These are phyloP conservation scores for Macaranga tanarius DNA, from an alignment of 441 rosid species.

Conservation along the genomic window DNA sequence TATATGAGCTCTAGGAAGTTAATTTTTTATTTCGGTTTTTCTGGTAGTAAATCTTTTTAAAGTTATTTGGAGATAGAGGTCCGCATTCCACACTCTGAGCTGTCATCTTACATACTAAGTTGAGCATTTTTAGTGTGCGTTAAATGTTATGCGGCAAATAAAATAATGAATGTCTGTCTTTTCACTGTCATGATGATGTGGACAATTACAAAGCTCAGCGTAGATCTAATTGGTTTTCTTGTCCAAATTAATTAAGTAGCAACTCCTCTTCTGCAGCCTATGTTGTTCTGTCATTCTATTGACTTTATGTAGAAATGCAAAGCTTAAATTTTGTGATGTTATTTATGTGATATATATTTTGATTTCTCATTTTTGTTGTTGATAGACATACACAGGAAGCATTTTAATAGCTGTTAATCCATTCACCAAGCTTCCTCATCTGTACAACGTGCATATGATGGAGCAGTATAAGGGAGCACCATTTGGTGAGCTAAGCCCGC, in stretches of 20 bases:
- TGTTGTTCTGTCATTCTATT: background rate
- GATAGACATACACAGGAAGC: constrained; percentile 95
- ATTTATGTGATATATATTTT: background rate
- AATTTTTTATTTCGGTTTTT: background rate
- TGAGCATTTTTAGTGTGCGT: background rate
- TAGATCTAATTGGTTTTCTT: background rate
- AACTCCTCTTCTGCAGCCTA: background rate
- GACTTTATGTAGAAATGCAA: background rate
- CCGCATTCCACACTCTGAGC: background rate
- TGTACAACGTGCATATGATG: constrained; percentile 95
- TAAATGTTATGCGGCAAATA: background rate
- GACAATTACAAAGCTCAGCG: background rate
- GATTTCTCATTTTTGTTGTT: constrained; percentile 18
- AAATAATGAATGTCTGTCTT: background rate
- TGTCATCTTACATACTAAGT: constrained; percentile 5
- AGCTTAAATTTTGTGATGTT: background rate
- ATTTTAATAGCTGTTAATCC: constrained; percentile 97
- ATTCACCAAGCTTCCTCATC: constrained; percentile 96
- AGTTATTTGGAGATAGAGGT: background rate
- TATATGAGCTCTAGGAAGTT: background rate
- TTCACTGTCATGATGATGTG: background rate
- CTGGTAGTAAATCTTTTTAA: background rate
- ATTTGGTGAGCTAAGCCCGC: constrained; percentile 95
- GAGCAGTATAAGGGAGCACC: constrained; percentile 97
- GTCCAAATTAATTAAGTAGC: background rate